phyloP scores from a whole-genome alignment of 257 asterid genomes.

The Jacaranda copaia region DNA sequence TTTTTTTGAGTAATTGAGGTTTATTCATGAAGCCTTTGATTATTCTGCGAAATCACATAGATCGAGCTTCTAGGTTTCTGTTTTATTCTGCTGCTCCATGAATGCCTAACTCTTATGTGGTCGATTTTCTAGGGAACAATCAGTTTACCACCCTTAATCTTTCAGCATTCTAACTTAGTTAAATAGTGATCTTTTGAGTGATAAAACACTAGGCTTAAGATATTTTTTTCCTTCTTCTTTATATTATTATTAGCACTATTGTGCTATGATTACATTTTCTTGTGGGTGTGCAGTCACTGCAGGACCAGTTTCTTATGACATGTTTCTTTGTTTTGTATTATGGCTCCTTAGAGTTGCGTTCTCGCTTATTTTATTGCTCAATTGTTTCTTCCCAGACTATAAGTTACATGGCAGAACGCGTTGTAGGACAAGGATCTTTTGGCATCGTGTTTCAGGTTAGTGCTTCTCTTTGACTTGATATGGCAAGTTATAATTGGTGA shows the following conservation, averaged over 20 bases:
- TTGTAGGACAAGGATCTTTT: slow-evolving; percentile 11
- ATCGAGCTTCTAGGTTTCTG: too few species aligned
- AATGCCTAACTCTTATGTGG: too few species aligned
- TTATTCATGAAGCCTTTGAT: too few species aligned
- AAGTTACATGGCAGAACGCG: slow-evolving; percentile 5
- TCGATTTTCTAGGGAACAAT: too few species aligned
- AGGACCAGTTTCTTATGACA: not conserved
- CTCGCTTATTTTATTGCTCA: not conserved
- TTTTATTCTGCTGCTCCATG: too few species aligned
- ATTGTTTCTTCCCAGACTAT: not conserved
- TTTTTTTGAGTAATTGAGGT: too few species aligned
- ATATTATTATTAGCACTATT: not conserved
- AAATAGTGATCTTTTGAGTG: not conserved
- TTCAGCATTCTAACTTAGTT: too few species aligned
- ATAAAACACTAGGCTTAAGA: not conserved
- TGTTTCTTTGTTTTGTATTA: not conserved
- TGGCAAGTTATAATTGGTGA: not conserved
- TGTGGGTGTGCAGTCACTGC: not conserved
- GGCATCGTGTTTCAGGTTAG: not conserved
- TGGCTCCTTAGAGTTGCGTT: not conserved
- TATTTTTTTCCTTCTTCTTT: not conserved
- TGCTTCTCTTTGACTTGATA: not conserved
- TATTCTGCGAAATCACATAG: too few species aligned
- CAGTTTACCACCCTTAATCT: too few species aligned
- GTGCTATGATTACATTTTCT: not conserved